phyloP scores from a whole-genome alignment of 352 stramenopile species.

The Thalassiosira mediterranea region DNA sequence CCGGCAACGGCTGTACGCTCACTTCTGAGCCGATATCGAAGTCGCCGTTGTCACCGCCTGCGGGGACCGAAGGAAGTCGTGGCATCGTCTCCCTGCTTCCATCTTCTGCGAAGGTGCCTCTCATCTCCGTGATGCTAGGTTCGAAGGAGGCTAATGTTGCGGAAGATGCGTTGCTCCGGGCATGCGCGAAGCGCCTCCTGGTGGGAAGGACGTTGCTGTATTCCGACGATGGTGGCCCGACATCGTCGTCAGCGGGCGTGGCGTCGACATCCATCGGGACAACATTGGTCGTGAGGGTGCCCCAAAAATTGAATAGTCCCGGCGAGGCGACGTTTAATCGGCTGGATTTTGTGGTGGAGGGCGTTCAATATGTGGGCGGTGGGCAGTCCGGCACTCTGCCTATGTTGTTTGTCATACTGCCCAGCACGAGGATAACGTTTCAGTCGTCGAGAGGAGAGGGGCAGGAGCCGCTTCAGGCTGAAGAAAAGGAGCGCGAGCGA shows the following conservation, averaged over 20 bases:
- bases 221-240: constrained; percentile 4
- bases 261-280: not conserved
- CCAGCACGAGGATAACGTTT: constrained; percentile 71
- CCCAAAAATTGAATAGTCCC: constrained; percentile 1
- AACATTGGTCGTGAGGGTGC: constrained; percentile 12
- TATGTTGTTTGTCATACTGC: constrained; percentile 49
- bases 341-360: constrained; percentile 13
- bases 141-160: not conserved
- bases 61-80: not conserved
- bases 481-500: not conserved
- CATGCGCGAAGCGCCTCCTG: constrained; percentile 63
- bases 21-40: too few species aligned
- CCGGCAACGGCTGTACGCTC: not conserved
- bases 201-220: constrained; percentile 44
- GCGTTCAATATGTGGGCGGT: constrained; percentile 12
- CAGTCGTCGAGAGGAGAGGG: constrained; percentile 12
- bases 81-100: not conserved
- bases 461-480: not conserved
- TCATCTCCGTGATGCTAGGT: constrained; percentile 8
- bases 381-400: not conserved
- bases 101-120: not conserved
- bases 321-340: not conserved
- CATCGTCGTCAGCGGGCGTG: too few species aligned
- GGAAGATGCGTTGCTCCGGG: constrained; percentile 28
- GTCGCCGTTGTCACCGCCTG: not conserved